phyloP scores from a whole-genome alignment of 345 rosid species.

The Firmiana major region DNA sequence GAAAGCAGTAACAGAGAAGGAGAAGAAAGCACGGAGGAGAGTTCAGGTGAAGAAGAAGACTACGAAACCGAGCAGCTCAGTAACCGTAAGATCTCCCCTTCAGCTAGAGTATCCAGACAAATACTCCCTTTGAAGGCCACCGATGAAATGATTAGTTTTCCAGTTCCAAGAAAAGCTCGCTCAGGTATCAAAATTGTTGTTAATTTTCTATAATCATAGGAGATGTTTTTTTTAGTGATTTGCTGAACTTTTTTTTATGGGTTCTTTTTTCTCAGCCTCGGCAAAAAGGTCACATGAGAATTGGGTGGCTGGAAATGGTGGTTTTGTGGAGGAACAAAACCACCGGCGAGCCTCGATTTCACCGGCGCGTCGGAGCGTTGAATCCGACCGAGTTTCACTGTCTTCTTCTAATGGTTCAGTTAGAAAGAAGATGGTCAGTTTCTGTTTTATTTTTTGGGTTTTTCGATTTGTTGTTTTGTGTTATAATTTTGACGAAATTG shows the following conservation, averaged over 20 bases:
- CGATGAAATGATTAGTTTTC: slow-evolving; percentile 49
- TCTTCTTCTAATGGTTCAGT: slow-evolving; percentile 41
- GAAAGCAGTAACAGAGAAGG: slow-evolving; percentile 27
- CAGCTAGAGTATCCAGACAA: slow-evolving; percentile 11
- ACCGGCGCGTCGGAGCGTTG: slow-evolving; percentile 36
- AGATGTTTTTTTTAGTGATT: not conserved
- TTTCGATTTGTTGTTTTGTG: not conserved
- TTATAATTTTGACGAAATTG: not conserved
- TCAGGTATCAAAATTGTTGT: slow-evolving; percentile 33
- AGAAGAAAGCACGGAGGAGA: slow-evolving; percentile 42
- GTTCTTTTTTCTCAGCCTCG: slow-evolving; percentile 35
- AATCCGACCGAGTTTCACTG: slow-evolving; percentile 39
- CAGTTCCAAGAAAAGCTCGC: slow-evolving; percentile 65
- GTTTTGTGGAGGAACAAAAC: slow-evolving; percentile 35
- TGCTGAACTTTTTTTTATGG: not conserved
- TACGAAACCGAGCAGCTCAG: slow-evolving; percentile 12
- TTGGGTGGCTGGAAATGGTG: slow-evolving; percentile 44
- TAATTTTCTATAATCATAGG: not conserved
- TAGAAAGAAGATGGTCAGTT: slow-evolving; percentile 45
- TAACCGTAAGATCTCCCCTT: slow-evolving; percentile 19
- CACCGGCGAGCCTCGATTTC: slow-evolving; percentile 33
- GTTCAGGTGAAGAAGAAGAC: slow-evolving; percentile 35
- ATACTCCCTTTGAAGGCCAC: slow-evolving; percentile 20
- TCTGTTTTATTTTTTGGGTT: not conserved
- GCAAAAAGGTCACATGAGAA: slow-evolving; percentile 53